These are phyloP conservation scores for Diaporthe vexans DNA, from an alignment of 2,329 filamentous ascomycete genomes.

Conservation along the genomic window DNA sequence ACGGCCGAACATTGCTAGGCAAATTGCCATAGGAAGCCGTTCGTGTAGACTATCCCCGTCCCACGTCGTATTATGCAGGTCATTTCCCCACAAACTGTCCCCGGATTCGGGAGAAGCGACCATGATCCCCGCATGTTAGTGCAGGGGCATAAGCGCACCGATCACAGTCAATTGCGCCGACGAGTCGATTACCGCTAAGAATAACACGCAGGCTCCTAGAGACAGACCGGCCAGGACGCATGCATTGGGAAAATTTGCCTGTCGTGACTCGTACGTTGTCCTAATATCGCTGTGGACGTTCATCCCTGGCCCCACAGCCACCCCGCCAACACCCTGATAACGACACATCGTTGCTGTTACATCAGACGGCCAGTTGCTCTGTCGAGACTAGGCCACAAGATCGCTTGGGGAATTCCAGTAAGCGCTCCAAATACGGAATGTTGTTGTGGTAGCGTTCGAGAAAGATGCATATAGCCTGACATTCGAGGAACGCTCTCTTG, in stretches of 20 bases:
- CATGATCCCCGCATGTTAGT: conserved; percentile 28
- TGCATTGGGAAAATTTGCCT: neutral
- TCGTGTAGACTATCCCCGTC: conserved; percentile 12
- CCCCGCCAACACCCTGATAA: neutral
- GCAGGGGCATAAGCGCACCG: conserved; percentile 35
- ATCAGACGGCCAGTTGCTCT: neutral
- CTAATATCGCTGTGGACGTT: neutral
- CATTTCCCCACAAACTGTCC: conserved; percentile 22
- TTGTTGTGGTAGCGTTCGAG: conserved; percentile 46
- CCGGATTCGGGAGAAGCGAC: conserved; percentile 12
- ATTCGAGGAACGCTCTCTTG: conserved; percentile 61
- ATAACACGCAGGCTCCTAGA: neutral
- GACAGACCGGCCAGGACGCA: neutral
- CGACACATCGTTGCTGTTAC: neutral
- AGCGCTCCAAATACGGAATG: conserved; percentile 37
- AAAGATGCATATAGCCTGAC: conserved; percentile 62
- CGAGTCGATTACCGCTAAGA: conserved; percentile 23
- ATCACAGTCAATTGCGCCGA: conserved; percentile 28
- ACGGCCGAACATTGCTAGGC: conserved; percentile 7
- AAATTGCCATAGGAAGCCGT: conserved; percentile 10
- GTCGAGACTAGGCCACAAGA: conserved; percentile 33
- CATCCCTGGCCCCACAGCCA: neutral
- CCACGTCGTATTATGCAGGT: conserved; percentile 24
- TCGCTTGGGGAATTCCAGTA: conserved; percentile 43
- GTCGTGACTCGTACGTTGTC: conserved; percentile 21